Evolutionary conservation across 2,329 filamentous ascomycete species (phyloP), one percentile per base, ranked within the genome.

Genomic region (Phaeosphaeria sp.): DNA sequence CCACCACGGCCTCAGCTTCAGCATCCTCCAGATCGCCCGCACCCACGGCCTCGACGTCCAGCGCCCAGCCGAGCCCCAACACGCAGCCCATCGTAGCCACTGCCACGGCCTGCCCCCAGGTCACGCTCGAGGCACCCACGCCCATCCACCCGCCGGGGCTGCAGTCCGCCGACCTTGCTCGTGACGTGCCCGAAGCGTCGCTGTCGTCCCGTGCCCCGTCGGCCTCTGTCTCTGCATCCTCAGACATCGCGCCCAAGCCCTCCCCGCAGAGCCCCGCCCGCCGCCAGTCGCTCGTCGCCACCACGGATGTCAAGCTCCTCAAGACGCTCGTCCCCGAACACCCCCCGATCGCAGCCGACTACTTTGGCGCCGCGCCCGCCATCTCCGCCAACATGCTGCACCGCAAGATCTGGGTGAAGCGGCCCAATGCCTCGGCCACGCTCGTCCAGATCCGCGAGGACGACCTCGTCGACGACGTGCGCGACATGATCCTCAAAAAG

Each of bases 391-490:
- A 62, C 65, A 75, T 77, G 75, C 74, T 75, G 64, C 87, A 84
- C 56, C 86, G 92, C 75, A 97, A 96, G 83, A 89, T 98, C 69
- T 99, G 95, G 95, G 94, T 98, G 74, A 95, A 91, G 82, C 86
- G 94, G 70, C 91, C 91, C 20, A 86, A 89, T 64, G 91, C 89
- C 57, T 97, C 94, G 55, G 88, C 94, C 40, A 99, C 95, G 15
- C 83, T 95, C 70, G 90, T 99, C 54, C 88, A 90, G 59, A 91
- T 96, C 69, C 85, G 87, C 67, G 91, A 96, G 71, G 92, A 96
- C 69, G 93, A 97, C 73, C 81, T 98, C 68, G 93, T 98, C 56
- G 95, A 99, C 77, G 94, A 97, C 78, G 89, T 97, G 60, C 90
- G 94, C 68, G 95, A 97, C 67, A 87, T 92, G 83, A 95, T 98